Base-by-base conservation (phyloP, 2,329 filamentous ascomycete genomes). In the Blumeriella jaapii region DNA sequence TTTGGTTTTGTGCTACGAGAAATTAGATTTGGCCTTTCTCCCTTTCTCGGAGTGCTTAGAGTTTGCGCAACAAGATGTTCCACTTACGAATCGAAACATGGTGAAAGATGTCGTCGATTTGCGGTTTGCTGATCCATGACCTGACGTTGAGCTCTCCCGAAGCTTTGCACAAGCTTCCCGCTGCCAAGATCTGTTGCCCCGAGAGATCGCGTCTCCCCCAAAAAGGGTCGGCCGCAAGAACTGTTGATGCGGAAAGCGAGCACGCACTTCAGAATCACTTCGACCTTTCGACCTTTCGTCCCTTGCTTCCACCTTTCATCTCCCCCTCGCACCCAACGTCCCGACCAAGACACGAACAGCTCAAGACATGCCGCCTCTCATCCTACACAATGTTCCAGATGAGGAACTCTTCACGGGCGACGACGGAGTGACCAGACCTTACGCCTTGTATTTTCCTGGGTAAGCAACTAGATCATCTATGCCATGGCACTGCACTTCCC, bases 1-100 rank as follows among this genome's bases (percentile, higher is more conserved):
- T 60, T 83, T 71, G 48, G 80, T 71, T 68, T 85, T 87, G 62
- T 69, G 73, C 81, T 86, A 53, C 14, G 6, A 20, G n/a, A 38
- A 11, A 19, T 40, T 31, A 41, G 31, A 14, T 17, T 6, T 26
- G 8, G 17, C 27, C 18, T 18, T 20, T 34, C 12, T 14, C 12
- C 24, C 24, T 8, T 20, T 15, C 6, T 23, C 20, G 12, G 7
- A 12, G 15, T 25, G 11, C 7, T 18, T 6, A 16, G 20, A 20
- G 6, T 13, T 14, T 13, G 12, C 4, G 22, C 7, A 4, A 17
- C 10, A 14, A 15, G 5, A 11, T 2, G 11, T 17, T 23, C 8
- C 14, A 47, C 54, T 44, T 49, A 57, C 55, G 30, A 55, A 54
- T 41, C 55, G 42, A 37, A 59, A 59, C 56, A 59, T 59, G 25